phyloP scores from a whole-genome alignment of 2,329 filamentous ascomycete genomes.

The Arthrobotrys sphaeroides region DNA sequence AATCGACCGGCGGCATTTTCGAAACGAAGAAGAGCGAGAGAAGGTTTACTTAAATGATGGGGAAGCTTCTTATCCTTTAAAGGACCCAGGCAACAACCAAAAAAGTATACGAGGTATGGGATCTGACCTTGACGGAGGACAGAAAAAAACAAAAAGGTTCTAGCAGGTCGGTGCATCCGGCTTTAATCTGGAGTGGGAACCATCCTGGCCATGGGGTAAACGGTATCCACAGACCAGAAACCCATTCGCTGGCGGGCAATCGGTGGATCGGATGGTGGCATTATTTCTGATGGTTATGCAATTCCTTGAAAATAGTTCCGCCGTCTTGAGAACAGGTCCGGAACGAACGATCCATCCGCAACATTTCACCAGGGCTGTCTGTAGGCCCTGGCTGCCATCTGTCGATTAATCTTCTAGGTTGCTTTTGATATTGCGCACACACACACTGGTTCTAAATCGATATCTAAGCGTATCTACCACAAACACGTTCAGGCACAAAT shows the following conservation, averaged over 20 bases:
- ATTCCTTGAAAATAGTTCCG: slow-evolving; percentile 53
- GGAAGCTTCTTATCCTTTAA: slow-evolving; percentile 52
- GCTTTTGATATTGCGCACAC: slow-evolving; percentile 30
- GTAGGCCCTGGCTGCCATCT: slow-evolving; percentile 7
- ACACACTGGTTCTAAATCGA: slow-evolving; percentile 1
- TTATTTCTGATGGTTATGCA: slow-evolving; percentile 47
- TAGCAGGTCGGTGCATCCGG: slow-evolving; percentile 52
- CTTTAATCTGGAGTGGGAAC: slow-evolving; percentile 54
- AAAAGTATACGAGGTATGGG: slow-evolving; percentile 52
- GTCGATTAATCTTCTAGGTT: slow-evolving; percentile 12
- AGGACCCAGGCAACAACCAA: slow-evolving; percentile 30
- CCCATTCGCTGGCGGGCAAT: slow-evolving; percentile 46
- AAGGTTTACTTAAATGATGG: slow-evolving; percentile 53
- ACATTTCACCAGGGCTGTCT: slow-evolving; percentile 9
- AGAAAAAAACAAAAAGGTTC: slow-evolving; percentile 39
- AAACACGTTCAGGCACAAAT: slow-evolving; percentile 27
- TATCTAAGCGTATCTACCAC: not conserved
- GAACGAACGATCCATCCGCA: slow-evolving; percentile 15
- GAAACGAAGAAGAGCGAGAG: slow-evolving; percentile 30
- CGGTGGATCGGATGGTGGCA: slow-evolving; percentile 54
- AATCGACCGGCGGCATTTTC: slow-evolving; percentile 54
- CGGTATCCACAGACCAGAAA: slow-evolving; percentile 51
- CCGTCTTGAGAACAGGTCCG: slow-evolving; percentile 45
- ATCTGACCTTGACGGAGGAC: slow-evolving; percentile 49
- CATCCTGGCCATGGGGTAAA: slow-evolving; percentile 52